A percentile compares a stretch with the other conserved stretches of the same genome.
Evolutionary conservation across 1,139 yeast genomes (phyloP).

Genomic region (Kurtzmaniella quercitrusa): DNA sequence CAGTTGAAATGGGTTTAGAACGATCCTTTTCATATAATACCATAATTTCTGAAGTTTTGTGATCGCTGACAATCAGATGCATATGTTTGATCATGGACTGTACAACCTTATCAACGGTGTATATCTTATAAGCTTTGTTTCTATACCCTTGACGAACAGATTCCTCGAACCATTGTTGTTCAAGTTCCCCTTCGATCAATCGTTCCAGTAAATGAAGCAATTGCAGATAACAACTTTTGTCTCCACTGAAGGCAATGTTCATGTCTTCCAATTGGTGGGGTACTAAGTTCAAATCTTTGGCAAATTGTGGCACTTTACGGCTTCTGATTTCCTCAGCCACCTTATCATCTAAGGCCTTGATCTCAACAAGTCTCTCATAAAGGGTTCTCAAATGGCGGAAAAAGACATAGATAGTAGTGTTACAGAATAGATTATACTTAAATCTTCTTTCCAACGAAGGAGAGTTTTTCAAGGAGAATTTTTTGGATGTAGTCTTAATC

Average conservation of each 20-base stretch:
- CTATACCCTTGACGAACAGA: conserved; percentile 91
- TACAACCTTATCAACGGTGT: conserved; percentile 89
- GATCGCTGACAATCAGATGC: conserved; percentile 73
- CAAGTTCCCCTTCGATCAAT: conserved; percentile 85
- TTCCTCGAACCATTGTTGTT: conserved; percentile 95
- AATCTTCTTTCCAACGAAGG: conserved; percentile 23
- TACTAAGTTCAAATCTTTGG: conserved; percentile 78
- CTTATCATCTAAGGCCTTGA: conserved; percentile 60
- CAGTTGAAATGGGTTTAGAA: conserved; percentile 54
- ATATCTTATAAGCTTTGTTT: conserved; percentile 86
- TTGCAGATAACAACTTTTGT: conserved; percentile 71
- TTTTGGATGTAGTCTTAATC: conserved; percentile 47
- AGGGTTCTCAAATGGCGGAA: conserved; percentile 82
- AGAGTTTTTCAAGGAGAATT: conserved; percentile 21
- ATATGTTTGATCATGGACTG: conserved; percentile 88
- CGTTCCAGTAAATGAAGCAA: conserved; percentile 67
- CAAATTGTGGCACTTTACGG: conserved; percentile 73
- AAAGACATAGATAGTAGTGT: conserved; percentile 87
- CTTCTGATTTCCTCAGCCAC: conserved; percentile 70
- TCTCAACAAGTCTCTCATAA: conserved; percentile 74
- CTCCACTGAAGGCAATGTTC: conserved; percentile 69
- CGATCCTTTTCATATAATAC: conserved; percentile 81
- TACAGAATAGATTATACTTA: conserved; percentile 77
- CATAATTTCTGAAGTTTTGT: conserved; percentile 79
- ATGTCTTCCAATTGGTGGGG: conserved; percentile 78